These are phyloP conservation scores for Canavalia ensiformis DNA, from an alignment of 306 rosid genomes.

Conservation along the genomic window DNA sequence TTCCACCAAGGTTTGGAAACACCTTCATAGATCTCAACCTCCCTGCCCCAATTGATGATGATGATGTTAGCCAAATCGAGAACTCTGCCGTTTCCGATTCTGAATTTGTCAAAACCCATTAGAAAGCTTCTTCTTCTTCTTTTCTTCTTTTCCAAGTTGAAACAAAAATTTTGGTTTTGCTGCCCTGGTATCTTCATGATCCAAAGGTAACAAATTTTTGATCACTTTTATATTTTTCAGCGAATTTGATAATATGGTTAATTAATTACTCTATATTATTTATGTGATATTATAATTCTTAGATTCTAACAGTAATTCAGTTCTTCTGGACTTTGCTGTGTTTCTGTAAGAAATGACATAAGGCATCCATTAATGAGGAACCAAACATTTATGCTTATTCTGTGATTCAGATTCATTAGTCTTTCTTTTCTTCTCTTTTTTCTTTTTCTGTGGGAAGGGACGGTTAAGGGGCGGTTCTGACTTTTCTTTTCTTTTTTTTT, in stretches of 20 bases:
- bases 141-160: too few relatives aligned
- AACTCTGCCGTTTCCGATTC: constrained; percentile 89
- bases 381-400: constrained; percentile 29
- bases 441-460: background rate
- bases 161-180: too few relatives aligned
- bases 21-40: constrained; percentile 89
- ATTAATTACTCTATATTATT: constrained; percentile 27
- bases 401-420: constrained; percentile 18
- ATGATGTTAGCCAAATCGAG: constrained; percentile 79
- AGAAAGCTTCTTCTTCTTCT: background rate
- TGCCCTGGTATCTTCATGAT: background rate
- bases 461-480: background rate
- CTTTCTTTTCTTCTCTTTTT: too few relatives aligned
- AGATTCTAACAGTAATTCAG: constrained; percentile 63
- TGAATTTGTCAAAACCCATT: constrained; percentile 63
- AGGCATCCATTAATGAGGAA: constrained; percentile 49
- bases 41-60: constrained; percentile 87
- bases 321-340: constrained; percentile 38
- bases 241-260: constrained; percentile 42
- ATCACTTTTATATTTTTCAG: constrained; percentile 29
- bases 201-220: constrained; percentile 55
- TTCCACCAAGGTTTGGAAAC: constrained; percentile 46
- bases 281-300: constrained; percentile 23
- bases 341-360: constrained; percentile 49
- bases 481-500: background rate